Conservation (phyloP, 2,329 filamentous ascomycete genomes). For the Thielaviopsis euricoi region DNA sequence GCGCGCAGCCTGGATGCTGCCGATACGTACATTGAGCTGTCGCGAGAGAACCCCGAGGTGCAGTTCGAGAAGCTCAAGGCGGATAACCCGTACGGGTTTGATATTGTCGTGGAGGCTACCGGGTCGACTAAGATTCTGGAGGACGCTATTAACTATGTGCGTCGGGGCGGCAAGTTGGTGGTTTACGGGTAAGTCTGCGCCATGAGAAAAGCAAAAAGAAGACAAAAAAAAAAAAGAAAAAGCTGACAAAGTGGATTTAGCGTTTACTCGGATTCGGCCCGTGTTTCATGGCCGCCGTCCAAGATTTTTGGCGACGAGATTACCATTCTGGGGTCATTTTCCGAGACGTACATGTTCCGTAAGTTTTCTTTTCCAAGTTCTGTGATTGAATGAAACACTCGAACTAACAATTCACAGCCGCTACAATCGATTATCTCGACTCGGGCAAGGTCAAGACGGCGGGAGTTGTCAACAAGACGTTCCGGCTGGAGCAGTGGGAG, state of each 20-base stretch:
- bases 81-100: constrained; percentile 56
- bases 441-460: constrained; percentile 44
- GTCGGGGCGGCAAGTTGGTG: constrained; percentile 53
- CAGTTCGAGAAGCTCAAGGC: constrained; percentile 47
- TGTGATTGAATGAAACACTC: no score
- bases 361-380: constrained; percentile 16
- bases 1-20: constrained; percentile 40
- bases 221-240: no score
- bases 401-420: constrained; percentile 16
- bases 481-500: constrained; percentile 55
- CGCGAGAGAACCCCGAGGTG: constrained; percentile 34
- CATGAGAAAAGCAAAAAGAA: no score
- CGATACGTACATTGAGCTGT: constrained; percentile 37
- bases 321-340: constrained; percentile 57
- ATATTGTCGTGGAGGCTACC: constrained; percentile 55
- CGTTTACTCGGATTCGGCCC: constrained; percentile 46
- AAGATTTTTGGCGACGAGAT: constrained; percentile 57
- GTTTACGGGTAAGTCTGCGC: constrained; percentile 35
- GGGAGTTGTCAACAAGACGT: constrained; percentile 58
- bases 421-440: constrained; percentile 36
- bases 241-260: constrained; percentile 17
- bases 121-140: constrained; percentile 54
- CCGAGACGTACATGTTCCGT: constrained; percentile 57
- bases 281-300: constrained; percentile 51
- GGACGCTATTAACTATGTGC: constrained; percentile 54